Evolutionary conservation across 2,329 filamentous ascomycete genomes (phyloP).

Genomic region (Phaeophleospora eucalypticola): DNA sequence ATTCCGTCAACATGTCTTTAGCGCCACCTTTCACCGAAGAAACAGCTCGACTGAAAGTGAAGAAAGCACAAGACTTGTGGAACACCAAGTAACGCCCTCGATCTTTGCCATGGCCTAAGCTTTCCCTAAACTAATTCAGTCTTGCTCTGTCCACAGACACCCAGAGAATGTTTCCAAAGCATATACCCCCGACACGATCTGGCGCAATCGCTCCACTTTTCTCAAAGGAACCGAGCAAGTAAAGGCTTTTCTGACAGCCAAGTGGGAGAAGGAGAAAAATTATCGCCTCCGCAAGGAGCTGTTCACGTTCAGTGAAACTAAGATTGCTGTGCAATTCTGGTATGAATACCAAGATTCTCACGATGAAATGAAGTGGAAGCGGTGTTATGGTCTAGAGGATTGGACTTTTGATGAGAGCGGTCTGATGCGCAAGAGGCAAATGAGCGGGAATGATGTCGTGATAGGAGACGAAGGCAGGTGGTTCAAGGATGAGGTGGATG

Average conservation of each 20-base stretch:
- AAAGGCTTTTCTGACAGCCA: slow-evolving; percentile 62
- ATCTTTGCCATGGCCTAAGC: slow-evolving; percentile 6
- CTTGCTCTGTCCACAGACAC: slow-evolving; percentile 45
- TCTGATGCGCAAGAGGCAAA: slow-evolving; percentile 68
- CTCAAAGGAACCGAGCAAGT: slow-evolving; percentile 66
- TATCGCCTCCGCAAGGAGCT: slow-evolving; percentile 79
- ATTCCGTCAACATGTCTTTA: slow-evolving; percentile 37
- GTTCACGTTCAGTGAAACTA: slow-evolving; percentile 70
- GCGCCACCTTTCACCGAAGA: slow-evolving; percentile 72
- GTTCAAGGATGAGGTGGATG: slow-evolving; percentile 65
- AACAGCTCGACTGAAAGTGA: slow-evolving; percentile 71
- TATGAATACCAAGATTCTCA: slow-evolving; percentile 70
- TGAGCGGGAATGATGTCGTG: slow-evolving; percentile 70
- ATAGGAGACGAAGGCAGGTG: slow-evolving; percentile 61
- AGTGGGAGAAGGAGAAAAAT: slow-evolving; percentile 68
- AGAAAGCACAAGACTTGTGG: slow-evolving; percentile 78
- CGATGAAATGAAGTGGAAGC: slow-evolving; percentile 69
- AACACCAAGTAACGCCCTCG: slow-evolving; percentile 60
- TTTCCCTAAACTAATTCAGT: neutral
- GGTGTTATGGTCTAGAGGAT: slow-evolving; percentile 75
- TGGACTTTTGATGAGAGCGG: slow-evolving; percentile 71
- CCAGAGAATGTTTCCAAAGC: slow-evolving; percentile 63
- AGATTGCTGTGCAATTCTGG: slow-evolving; percentile 78
- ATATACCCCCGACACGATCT: slow-evolving; percentile 73
- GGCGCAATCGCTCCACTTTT: slow-evolving; percentile 73